phyloP scores from a whole-genome alignment of 768 basidiomycete species.

The Pleurotus citrinopileatus region DNA sequence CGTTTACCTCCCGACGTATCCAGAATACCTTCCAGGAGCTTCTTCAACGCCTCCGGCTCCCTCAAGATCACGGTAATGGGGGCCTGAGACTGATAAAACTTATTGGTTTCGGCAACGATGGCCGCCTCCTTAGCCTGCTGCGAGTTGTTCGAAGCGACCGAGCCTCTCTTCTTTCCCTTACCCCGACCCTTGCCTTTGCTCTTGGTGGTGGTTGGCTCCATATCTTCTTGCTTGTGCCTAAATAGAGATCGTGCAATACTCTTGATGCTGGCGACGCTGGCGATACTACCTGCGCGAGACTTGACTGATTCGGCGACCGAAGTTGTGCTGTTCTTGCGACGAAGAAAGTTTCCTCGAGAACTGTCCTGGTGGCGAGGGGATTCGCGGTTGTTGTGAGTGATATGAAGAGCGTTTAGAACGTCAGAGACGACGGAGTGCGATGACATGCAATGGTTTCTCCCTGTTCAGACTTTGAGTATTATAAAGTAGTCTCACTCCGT shows the following conservation, averaged over 20 bases:
- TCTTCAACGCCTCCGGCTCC: constrained; percentile 56
- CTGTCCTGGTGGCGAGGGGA: constrained; percentile 4
- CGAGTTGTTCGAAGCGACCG: not conserved
- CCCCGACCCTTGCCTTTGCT: constrained; percentile 1
- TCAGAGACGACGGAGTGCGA: constrained; percentile 8
- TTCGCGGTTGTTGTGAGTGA: constrained; percentile 1
- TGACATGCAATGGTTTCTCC: constrained; percentile 2
- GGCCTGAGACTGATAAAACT: constrained; percentile 6
- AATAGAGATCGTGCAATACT: constrained; percentile 9
- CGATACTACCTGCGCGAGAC: constrained; percentile 2
- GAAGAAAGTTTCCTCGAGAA: constrained; percentile 1
- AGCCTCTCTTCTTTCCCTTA: constrained; percentile 7
- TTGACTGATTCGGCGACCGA: constrained; percentile 3
- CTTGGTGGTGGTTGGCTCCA: constrained; percentile 3
- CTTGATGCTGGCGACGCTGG: constrained; percentile 11
- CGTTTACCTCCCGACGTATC: constrained; percentile 64
- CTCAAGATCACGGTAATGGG: constrained; percentile 39
- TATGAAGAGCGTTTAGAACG: constrained; percentile 16
- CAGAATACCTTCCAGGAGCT: constrained; percentile 44
- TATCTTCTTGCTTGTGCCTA: constrained; percentile 5
- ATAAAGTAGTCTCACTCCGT: not conserved
- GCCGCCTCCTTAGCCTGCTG: not conserved
- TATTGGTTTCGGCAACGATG: constrained; percentile 3
- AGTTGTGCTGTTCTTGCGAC: constrained; percentile 1
- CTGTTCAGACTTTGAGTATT: not conserved